phyloP scores from a whole-genome alignment of 192 early-diverging fungal genomes.

The Backusella australiensis region DNA sequence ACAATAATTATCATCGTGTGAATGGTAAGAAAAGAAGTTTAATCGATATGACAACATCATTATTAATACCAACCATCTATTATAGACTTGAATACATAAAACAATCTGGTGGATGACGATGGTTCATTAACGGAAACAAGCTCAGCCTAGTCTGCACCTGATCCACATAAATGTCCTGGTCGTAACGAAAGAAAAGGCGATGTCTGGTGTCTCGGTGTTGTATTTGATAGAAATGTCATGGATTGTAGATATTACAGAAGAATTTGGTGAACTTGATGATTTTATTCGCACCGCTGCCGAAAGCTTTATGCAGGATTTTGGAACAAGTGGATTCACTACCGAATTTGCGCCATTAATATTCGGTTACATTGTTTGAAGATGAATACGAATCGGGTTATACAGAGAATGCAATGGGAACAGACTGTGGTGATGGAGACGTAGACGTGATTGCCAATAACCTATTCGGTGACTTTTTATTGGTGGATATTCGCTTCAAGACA shows the following conservation, averaged over 20 bases:
- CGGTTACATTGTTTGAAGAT: constrained; percentile 90
- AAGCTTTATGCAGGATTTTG: constrained; percentile 16
- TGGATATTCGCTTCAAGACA: constrained; percentile 24
- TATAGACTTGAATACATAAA: constrained; percentile 26
- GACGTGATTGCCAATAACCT: constrained; percentile 10
- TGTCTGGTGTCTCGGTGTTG: constrained; percentile 66
- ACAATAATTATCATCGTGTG: no score
- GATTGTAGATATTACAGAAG: constrained; percentile 53
- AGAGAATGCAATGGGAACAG: constrained; percentile 29
- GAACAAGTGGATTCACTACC: neutral
- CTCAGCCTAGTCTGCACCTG: constrained; percentile 49
- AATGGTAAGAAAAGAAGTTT: constrained; percentile 35
- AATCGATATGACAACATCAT: neutral
- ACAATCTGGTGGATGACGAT: neutral
- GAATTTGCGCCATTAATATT: constrained; percentile 77
- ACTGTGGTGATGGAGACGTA: constrained; percentile 34
- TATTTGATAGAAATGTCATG: constrained; percentile 67
- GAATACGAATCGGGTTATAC: constrained; percentile 25
- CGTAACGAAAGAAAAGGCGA: constrained; percentile 61
- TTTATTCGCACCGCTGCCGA: constrained; percentile 47
- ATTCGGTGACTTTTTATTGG: constrained; percentile 46
- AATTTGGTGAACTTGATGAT: constrained; percentile 48
- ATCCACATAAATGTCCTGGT: constrained; percentile 56
- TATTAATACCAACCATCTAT: neutral
- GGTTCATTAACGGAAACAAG: neutral